phyloP scores from a whole-genome alignment of 768 basidiomycete species.

The Rubroboletus pulcherrimus region DNA sequence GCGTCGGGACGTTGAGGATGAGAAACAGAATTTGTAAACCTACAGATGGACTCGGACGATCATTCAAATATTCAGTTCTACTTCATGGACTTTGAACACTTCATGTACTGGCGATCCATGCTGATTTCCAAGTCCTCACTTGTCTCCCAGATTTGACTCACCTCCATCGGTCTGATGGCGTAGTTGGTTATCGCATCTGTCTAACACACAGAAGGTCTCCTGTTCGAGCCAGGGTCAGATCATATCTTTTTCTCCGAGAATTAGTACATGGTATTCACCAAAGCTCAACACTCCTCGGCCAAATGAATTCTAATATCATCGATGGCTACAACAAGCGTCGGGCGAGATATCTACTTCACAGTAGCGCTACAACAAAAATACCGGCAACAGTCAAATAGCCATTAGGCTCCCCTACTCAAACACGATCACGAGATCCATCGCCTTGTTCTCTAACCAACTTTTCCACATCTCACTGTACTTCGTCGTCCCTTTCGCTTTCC shows the following conservation, averaged over 20 bases:
- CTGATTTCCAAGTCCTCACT: neutral
- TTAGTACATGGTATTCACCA: neutral
- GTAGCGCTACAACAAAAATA: neutral
- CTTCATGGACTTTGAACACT: neutral
- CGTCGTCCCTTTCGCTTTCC: conserved; percentile 16
- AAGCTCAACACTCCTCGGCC: too few relatives aligned
- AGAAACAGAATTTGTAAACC: conserved; percentile 4
- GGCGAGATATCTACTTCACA: neutral
- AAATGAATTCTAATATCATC: too few relatives aligned
- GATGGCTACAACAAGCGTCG: neutral
- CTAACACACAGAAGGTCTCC: conserved; percentile 78
- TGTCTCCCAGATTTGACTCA: too few relatives aligned
- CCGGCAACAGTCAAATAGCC: neutral
- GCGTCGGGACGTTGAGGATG: conserved; percentile 23
- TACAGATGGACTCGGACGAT: neutral
- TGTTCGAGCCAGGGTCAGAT: conserved; percentile 63
- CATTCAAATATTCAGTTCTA: neutral
- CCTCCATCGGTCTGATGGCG: conserved; percentile 47
- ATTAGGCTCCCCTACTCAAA: conserved; percentile 22
- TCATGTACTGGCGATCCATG: neutral
- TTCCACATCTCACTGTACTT: conserved; percentile 38
- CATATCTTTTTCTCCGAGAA: conserved; percentile 11
- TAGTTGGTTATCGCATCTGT: conserved; percentile 85
- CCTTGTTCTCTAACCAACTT: conserved; percentile 36
- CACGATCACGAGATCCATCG: conserved; percentile 33